Conservation (phyloP, 306 rosid genomes). For the Abrus pulchellus region DNA sequence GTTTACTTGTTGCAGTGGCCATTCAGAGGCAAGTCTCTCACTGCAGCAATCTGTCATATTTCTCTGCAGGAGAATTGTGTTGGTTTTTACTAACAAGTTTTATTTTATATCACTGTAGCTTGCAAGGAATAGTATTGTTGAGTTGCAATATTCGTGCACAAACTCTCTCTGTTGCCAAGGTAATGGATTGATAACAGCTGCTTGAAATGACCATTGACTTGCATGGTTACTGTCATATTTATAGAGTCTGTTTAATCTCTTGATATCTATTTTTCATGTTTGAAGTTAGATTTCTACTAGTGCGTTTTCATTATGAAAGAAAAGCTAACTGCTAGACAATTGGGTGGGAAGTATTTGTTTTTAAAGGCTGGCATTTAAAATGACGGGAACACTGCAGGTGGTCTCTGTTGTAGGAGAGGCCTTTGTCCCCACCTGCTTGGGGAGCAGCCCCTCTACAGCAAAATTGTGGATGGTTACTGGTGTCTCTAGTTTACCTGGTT, state of each 20-base stretch:
- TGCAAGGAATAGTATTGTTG: slow-evolving; percentile 81
- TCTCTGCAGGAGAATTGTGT: slow-evolving; percentile 20
- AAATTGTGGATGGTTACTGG: slow-evolving; percentile 89
- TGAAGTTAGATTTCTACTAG: slow-evolving; percentile 34
- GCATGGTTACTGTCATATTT: slow-evolving; percentile 24
- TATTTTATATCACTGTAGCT: slow-evolving; percentile 59
- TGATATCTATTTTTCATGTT: neutral
- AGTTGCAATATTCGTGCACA: slow-evolving; percentile 66
- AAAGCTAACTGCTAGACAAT: neutral
- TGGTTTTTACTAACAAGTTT: slow-evolving; percentile 39
- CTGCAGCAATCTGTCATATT: slow-evolving; percentile 11
- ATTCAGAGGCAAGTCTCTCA: slow-evolving; percentile 75
- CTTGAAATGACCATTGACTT: slow-evolving; percentile 33
- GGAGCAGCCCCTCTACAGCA: slow-evolving; percentile 54
- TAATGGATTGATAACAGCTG: slow-evolving; percentile 45
- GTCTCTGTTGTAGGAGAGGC: slow-evolving; percentile 69
- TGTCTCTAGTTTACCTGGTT: slow-evolving; percentile 71
- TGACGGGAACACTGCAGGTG: slow-evolving; percentile 61
- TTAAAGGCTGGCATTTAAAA: slow-evolving; percentile 11
- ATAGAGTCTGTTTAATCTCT: neutral
- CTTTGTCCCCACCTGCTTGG: slow-evolving; percentile 84
- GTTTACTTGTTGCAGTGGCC: slow-evolving; percentile 83
- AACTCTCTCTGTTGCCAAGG: slow-evolving; percentile 75
- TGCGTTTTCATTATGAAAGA: neutral
- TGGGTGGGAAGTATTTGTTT: neutral